Percentiles rank a stretch among this genome's conserved stretches.
These are phyloP conservation scores for Metarhizium humberi DNA, from an alignment of 2,329 filamentous ascomycete species.

Conservation along the genomic window DNA sequence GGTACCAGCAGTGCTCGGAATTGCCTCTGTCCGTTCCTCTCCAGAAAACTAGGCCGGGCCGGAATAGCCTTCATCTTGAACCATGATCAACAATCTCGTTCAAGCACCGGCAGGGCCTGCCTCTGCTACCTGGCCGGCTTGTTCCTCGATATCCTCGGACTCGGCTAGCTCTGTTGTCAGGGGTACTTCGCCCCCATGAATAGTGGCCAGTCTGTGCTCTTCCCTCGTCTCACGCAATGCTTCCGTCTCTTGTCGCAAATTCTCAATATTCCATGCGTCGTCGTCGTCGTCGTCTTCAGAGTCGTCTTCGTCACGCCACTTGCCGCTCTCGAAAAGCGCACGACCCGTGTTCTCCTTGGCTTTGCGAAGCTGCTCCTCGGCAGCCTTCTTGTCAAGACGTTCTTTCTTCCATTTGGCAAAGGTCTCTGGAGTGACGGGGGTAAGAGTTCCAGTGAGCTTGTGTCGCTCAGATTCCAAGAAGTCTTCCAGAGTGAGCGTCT, in stretches of 20 bases:
- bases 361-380: constrained; percentile 80
- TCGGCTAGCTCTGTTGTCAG: background rate
- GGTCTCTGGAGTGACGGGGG: constrained; percentile 83
- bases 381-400: constrained; percentile 87
- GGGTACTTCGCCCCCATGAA: constrained; percentile 9
- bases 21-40: constrained; percentile 12
- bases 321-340: constrained; percentile 92
- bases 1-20: constrained; percentile 16
- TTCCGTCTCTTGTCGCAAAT: constrained; percentile 78
- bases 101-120: constrained; percentile 9
- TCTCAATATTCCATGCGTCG: constrained; percentile 72
- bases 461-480: constrained; percentile 94
- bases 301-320: constrained; percentile 67
- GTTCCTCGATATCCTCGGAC: constrained; percentile 2
- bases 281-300: constrained; percentile 51
- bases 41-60: background rate
- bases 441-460: constrained; percentile 84
- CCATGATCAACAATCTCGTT: background rate
- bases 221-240: constrained; percentile 65
- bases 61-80: background rate
- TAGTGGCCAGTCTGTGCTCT: constrained; percentile 50
- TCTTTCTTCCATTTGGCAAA: constrained; percentile 98
- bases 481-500: constrained; percentile 91
- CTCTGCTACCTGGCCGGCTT: constrained; percentile 4
- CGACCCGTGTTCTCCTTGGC: constrained; percentile 94